Conservation (phyloP, 345 rosid genomes). For the Mercurialis annua region DNA sequence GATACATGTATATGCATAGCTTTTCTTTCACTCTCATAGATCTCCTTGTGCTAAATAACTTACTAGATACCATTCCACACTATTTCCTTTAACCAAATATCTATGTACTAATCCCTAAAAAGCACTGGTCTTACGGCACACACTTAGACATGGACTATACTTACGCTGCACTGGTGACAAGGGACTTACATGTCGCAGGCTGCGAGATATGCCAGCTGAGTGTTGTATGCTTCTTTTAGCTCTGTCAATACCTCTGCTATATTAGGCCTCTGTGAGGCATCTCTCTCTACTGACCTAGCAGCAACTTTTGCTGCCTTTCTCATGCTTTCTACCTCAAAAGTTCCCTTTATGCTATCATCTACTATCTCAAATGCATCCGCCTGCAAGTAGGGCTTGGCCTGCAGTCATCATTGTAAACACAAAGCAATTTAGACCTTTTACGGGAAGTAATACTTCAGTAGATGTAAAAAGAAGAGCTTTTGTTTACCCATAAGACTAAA, state of each 20-base stretch:
- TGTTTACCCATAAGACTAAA: conserved; percentile 77
- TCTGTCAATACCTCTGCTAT: conserved; percentile 60
- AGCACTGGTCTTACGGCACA: not conserved
- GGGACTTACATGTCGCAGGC: conserved; percentile 44
- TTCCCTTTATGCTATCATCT: conserved; percentile 61
- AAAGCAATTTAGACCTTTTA: not conserved
- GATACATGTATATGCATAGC: not conserved
- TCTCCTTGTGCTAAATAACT: conserved; percentile 8
- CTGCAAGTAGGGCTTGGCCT: conserved; percentile 92
- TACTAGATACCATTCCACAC: not conserved
- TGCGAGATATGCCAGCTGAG: conserved; percentile 75
- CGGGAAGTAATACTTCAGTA: not conserved
- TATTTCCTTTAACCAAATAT: not conserved
- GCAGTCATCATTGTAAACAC: conserved; percentile 22
- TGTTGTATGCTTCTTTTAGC: conserved; percentile 71
- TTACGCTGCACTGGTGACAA: not conserved
- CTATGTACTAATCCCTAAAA: not conserved
- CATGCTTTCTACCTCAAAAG: conserved; percentile 69
- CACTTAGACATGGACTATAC: not conserved
- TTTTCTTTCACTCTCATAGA: not conserved
- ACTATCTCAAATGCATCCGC: conserved; percentile 83
- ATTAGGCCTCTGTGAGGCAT: conserved; percentile 62
- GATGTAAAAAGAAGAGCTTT: not conserved
- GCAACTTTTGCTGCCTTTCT: conserved; percentile 56
- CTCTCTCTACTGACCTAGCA: conserved; percentile 69